Base-by-base conservation (phyloP, 2,329 filamentous ascomycete genomes). In the Fusarium coicis region DNA sequence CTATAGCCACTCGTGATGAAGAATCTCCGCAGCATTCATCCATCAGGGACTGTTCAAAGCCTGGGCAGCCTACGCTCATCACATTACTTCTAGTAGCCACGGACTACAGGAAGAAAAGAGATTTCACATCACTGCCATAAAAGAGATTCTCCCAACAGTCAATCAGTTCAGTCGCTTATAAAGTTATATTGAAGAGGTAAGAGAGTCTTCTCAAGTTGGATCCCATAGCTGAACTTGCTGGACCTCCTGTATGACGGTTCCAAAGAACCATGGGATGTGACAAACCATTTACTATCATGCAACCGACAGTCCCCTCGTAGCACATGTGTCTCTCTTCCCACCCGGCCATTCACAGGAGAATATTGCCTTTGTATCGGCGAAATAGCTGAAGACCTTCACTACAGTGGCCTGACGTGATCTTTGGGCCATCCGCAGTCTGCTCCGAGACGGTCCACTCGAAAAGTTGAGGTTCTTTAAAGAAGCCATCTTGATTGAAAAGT, bases 1-100 rank as follows among this genome's bases (percentile, higher is more conserved):
- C 16, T 36, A 36, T 18, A 18, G 16, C 1, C 1, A 37, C 15
- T 19, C 10, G 16, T 23, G 16, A 50, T 34, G 5, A 23, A 34
- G 8, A 6, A 14, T 5, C 4, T 23, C 4, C 1, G 0, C 21
- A 1, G 32, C 28, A 28, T 46, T 6, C 18, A 14, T 46, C 9
- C 10, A 2, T 19, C 47, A 2, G 4, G 11, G 2, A 19, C 30
- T 50, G 5, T 5, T 19, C 28, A 1, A 12, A 34, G n/a, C 21
- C 16, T 5, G 11, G 19, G 10, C 5, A 15, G 1, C 5, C 11
- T 19, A 2, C 30, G 7, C 21, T 7, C 5, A 15, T 23, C 21
- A 32, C 4, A 9, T 14, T 12, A 4, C 11, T 23, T 11, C 8
- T 0, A 4, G 11, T 32, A 7, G 34, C 15, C 8, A 36, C 15